Evolutionary conservation across 495 filamentous ascomycete species (phyloP).

Genomic region (Penicillium salamii): DNA sequence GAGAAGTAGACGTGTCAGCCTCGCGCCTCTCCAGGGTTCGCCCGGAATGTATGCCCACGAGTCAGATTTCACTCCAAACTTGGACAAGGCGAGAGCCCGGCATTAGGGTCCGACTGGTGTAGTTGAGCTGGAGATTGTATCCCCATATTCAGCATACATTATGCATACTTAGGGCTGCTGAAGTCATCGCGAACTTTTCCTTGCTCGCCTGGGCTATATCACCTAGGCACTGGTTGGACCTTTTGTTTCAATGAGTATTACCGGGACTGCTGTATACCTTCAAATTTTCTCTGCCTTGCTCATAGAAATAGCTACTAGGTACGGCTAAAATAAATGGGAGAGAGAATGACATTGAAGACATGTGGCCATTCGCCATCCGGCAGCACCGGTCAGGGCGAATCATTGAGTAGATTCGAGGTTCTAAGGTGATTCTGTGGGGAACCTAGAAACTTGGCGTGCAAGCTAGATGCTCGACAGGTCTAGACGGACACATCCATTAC

Average conservation of each 20-base stretch:
- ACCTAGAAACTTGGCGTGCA: not conserved
- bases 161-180: no score
- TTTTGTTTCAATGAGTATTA: no score
- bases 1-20: not conserved
- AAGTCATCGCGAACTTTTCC: no score
- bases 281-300: no score
- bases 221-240: no score
- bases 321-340: no score
- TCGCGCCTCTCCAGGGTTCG: not conserved
- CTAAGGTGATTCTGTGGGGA: not conserved
- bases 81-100: constrained; percentile 5
- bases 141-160: not conserved
- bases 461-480: not conserved
- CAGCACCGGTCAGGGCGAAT: not conserved
- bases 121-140: not conserved
- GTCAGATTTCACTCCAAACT: constrained; percentile 6
- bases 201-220: no score
- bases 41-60: constrained; percentile 22
- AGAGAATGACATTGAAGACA: not conserved
- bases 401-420: not conserved
- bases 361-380: not conserved
- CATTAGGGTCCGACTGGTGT: constrained; percentile 1
- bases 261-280: no score
- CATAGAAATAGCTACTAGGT: no score
- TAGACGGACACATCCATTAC: not conserved